A percentile compares a stretch with the other conserved stretches of the same genome.
These are phyloP conservation scores for Lasiodiplodia gonubiensis DNA, from an alignment of 2,329 filamentous ascomycete genomes.

Conservation along the genomic window DNA sequence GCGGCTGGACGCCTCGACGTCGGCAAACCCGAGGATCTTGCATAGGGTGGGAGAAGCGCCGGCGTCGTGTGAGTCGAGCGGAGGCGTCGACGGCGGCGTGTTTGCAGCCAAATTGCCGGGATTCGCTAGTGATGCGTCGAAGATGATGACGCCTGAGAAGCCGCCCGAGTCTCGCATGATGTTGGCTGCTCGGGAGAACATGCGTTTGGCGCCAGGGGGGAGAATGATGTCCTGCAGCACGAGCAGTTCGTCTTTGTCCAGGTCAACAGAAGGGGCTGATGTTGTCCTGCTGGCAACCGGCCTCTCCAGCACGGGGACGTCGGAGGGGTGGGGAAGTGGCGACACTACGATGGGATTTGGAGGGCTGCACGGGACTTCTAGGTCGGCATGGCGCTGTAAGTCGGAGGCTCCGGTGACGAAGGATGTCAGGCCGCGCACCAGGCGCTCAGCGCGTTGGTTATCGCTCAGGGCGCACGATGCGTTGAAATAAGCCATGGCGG, in stretches of 20 bases:
- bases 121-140: slow-evolving; percentile 41
- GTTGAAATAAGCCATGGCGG: slow-evolving; percentile 36
- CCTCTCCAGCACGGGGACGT: not conserved
- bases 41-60: slow-evolving; percentile 10
- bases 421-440: slow-evolving; percentile 41
- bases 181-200: slow-evolving; percentile 44
- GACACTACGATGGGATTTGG: not conserved
- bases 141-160: slow-evolving; percentile 42
- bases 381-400: slow-evolving; percentile 9
- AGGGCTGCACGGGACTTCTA: not conserved
- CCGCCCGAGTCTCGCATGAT: slow-evolving; percentile 41
- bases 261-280: not conserved
- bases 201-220: slow-evolving; percentile 36
- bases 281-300: not conserved
- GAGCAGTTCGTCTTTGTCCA: not conserved
- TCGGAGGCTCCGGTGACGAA: slow-evolving; percentile 31
- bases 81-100: not conserved
- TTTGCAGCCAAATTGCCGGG: not conserved
- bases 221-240: slow-evolving; percentile 39
- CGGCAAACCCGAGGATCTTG: slow-evolving; percentile 33
- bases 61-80: not conserved
- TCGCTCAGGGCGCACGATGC: slow-evolving; percentile 27
- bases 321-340: not conserved
- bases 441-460: slow-evolving; percentile 38
- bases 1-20: slow-evolving; percentile 12